Percentiles rank a stretch among this genome's conserved stretches.
These are phyloP conservation scores for Boletus coccyginus DNA, from an alignment of 768 basidiomycete genomes.

Conservation along the genomic window DNA sequence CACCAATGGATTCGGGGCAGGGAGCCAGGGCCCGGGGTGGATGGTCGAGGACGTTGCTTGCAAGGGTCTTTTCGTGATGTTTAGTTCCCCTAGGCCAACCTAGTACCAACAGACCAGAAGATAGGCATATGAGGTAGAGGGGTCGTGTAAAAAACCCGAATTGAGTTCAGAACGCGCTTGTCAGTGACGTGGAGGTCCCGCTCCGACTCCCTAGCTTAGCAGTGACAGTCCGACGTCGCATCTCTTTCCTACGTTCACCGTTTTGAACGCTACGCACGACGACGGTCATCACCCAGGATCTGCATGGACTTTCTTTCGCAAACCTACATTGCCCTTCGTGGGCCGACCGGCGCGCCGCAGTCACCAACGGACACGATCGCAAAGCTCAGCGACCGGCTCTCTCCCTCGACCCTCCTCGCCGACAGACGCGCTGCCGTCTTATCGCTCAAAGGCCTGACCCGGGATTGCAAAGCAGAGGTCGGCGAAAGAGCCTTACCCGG, in stretches of 20 bases:
- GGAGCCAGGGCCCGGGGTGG: too few relatives aligned
- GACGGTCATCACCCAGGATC: neutral
- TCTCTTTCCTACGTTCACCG: conserved; percentile 2
- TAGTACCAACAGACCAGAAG: too few relatives aligned
- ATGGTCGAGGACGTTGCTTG: too few relatives aligned
- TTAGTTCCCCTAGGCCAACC: too few relatives aligned
- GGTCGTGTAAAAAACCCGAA: too few relatives aligned
- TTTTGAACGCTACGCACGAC: neutral
- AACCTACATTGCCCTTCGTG: conserved; percentile 82
- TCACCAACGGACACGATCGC: conserved; percentile 82
- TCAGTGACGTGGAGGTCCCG: too few relatives aligned
- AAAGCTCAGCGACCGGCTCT: conserved; percentile 84
- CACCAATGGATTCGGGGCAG: too few relatives aligned
- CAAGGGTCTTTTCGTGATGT: too few relatives aligned
- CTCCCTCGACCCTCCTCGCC: conserved; percentile 84
- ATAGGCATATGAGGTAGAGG: too few relatives aligned
- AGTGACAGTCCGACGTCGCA: neutral
- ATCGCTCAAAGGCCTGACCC: conserved; percentile 85
- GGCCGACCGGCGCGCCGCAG: conserved; percentile 80
- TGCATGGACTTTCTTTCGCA: conserved; percentile 82
- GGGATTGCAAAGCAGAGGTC: conserved; percentile 90
- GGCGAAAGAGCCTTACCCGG: conserved; percentile 75
- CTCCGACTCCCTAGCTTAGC: too few relatives aligned
- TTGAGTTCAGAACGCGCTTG: too few relatives aligned
- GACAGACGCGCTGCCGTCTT: conserved; percentile 94